Conservation (phyloP, 2,329 filamentous ascomycete genomes). For the Ophiostoma novo-ulmi region DNA sequence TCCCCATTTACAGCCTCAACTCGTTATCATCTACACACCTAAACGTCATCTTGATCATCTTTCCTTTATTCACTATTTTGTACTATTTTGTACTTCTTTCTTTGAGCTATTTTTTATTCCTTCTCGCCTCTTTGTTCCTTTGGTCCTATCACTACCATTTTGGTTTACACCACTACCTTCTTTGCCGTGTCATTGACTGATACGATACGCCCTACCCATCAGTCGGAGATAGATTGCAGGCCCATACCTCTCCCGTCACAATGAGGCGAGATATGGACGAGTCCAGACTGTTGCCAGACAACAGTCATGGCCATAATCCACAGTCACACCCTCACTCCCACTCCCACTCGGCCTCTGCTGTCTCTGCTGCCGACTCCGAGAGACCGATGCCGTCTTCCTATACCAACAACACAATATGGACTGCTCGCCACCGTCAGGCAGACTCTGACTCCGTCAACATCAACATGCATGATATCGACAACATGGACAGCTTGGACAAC, state of each 20-base stretch:
- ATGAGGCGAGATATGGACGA: background rate
- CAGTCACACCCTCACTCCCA: background rate
- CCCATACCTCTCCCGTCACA: background rate
- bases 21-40: background rate
- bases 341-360: background rate
- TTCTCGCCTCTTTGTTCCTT: background rate
- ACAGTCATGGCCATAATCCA: background rate
- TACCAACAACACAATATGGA: background rate
- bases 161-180: background rate
- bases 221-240: slow-evolving; percentile 1
- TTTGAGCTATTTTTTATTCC: background rate
- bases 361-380: slow-evolving; percentile 6
- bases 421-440: background rate
- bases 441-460: background rate
- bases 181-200: background rate
- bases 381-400: background rate
- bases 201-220: background rate
- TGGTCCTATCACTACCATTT: background rate
- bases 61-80: background rate
- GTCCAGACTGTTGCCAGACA: background rate
- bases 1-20: background rate
- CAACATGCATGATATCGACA: slow-evolving; percentile 4
- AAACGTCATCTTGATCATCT: background rate
- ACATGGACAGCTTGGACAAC: background rate
- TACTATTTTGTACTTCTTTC: background rate